Evolutionary conservation across 495 filamentous ascomycete species (phyloP).

Genomic region (Neurospora tetrasperma): DNA sequence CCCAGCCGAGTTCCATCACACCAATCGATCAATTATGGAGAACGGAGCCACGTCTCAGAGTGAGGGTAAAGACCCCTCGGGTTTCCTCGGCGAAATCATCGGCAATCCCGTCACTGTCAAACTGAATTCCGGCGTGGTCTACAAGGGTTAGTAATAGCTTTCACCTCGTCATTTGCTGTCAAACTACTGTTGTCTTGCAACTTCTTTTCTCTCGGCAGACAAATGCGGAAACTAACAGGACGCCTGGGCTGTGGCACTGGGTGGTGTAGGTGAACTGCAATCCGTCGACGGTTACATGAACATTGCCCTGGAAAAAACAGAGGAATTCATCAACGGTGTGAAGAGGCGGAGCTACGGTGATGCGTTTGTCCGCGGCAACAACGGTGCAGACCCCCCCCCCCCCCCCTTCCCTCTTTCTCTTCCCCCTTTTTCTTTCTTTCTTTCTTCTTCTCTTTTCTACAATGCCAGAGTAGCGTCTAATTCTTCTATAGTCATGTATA

Average conservation of each 20-base stretch:
- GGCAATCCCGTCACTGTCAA: conserved; percentile 88
- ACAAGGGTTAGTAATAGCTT: conserved; percentile 57
- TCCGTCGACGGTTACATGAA: conserved; percentile 99
- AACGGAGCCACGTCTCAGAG: conserved; percentile 50
- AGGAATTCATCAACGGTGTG: conserved; percentile 79
- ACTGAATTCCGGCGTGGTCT: conserved; percentile 89
- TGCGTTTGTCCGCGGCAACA: conserved; percentile 94
- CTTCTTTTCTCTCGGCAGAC: neutral
- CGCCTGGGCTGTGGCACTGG: neutral
- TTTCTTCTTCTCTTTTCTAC: too few relatives aligned
- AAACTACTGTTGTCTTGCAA: neutral
- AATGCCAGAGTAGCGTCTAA: neutral
- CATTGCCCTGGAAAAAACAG: conserved; percentile 88
- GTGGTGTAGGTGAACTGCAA: conserved; percentile 66
- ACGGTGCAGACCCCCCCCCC: conserved; percentile 46
- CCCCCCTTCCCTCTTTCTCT: too few relatives aligned
- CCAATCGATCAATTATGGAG: conserved; percentile 46
- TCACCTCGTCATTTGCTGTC: neutral
- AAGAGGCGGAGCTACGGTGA: conserved; percentile 79
- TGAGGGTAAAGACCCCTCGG: conserved; percentile 79
- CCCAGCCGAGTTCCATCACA: neutral
- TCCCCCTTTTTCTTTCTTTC: too few relatives aligned
- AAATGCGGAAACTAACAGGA: conserved; percentile 3
- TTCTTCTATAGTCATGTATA: conserved; percentile 54
- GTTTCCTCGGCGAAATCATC: conserved; percentile 86